Conservation (phyloP, 1,139 yeast species). For the Blastobotrys ciferrii region DNA sequence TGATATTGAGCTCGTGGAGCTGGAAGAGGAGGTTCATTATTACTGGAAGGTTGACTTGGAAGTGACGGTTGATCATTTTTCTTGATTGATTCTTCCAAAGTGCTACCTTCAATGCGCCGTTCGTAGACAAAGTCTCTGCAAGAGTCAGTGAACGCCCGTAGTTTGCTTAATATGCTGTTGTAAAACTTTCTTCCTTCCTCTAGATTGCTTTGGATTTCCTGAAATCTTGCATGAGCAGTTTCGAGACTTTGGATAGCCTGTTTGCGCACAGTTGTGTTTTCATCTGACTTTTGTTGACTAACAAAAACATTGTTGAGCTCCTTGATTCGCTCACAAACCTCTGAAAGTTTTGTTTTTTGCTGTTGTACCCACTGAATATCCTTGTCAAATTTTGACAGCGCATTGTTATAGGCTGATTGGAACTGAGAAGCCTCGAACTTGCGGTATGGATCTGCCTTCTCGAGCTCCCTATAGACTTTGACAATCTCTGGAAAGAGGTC, state of each 20-base stretch:
- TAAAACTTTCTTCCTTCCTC: conserved; percentile 73
- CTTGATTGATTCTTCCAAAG: conserved; percentile 39
- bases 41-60: not conserved
- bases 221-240: conserved; percentile 50
- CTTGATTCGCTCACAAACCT: conserved; percentile 40
- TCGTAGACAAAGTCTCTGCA: conserved; percentile 55
- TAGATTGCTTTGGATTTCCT: conserved; percentile 58
- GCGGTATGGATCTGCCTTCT: conserved; percentile 25
- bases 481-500: conserved; percentile 32
- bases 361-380: conserved; percentile 44
- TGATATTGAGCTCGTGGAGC: conserved; percentile 4
- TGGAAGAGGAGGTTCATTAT: not conserved
- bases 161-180: conserved; percentile 54
- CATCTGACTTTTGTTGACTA: conserved; percentile 25
- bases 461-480: conserved; percentile 23
- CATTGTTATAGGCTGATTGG: conserved; percentile 32
- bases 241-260: conserved; percentile 55
- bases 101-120: conserved; percentile 55
- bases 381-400: conserved; percentile 38
- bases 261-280: conserved; percentile 43
- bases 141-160: conserved; percentile 47
- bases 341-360: conserved; percentile 47
- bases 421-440: conserved; percentile 33
- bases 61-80: not conserved
- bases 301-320: conserved; percentile 20